Evolutionary conservation across 73 alveolate genomes (phyloP).

Genomic region (Blepharisma stoltei): DNA sequence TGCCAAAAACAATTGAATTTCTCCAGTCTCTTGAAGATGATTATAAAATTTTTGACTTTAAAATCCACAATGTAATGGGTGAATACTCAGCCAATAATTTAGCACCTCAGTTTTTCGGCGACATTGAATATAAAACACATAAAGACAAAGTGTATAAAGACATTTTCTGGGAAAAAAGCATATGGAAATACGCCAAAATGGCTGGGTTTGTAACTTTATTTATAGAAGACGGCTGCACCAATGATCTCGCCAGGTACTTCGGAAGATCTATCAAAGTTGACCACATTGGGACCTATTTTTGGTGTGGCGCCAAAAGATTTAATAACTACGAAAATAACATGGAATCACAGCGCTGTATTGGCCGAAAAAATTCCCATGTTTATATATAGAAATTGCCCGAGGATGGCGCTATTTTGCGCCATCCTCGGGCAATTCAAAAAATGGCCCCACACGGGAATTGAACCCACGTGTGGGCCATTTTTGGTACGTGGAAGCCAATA

Average conservation of each 20-base stretch:
- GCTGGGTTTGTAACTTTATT: constrained; percentile 9
- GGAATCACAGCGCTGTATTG: not conserved
- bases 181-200: not conserved
- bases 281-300: constrained; percentile 24
- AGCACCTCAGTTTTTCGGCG: constrained; percentile 28
- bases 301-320: constrained; percentile 22
- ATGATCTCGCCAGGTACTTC: constrained; percentile 22
- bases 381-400: too few relatives aligned
- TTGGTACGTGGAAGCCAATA: too few relatives aligned
- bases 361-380: constrained; percentile 9
- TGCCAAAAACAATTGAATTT: constrained; percentile 30
- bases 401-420: too few relatives aligned
- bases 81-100: constrained; percentile 19
- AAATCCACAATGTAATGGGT: constrained; percentile 30
- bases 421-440: too few relatives aligned
- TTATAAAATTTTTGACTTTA: constrained; percentile 7
- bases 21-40: not conserved
- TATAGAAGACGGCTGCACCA: constrained; percentile 27
- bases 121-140: constrained; percentile 12
- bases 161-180: not conserved
- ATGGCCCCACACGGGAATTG: too few relatives aligned
- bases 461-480: too few relatives aligned
- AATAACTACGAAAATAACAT: constrained; percentile 13
- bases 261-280: constrained; percentile 2
- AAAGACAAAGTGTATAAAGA: not conserved